Base-by-base conservation (phyloP, 805 yeast genomes). In the Cyberlindnera lachancei region DNA sequence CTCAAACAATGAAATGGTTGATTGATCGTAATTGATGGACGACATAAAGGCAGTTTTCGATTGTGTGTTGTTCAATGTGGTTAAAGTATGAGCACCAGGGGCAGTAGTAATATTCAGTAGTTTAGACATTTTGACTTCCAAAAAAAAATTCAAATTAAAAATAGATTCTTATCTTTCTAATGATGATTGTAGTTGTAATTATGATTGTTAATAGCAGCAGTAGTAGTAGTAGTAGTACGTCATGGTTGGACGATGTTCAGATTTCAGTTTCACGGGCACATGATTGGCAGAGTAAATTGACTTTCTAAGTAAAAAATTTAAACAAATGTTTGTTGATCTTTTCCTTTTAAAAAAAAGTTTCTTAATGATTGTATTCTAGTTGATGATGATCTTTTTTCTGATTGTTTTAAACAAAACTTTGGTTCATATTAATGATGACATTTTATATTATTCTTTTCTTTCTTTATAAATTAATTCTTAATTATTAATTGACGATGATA, bases 1-100 rank as follows among this genome's bases (percentile, higher is more conserved):
- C 37, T 48, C 55, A 37, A 48, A 50, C 38, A 48, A 38, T 12
- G 52, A 36, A 20, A 45, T 34, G 34, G 46, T 34, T 17, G 48
- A 18, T 28, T 20, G 40, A 27, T 38, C 45, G 16, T 32, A 22
- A 19, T 25, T 34, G 29, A 19, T 19, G 10, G 21, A 8, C 10
- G 21, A n/a, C n/a, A n/a, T 19, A 19, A 10, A 8, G 21, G 7
- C 21, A 19, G 10, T 19, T 8, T 7, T 19, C 21, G 21, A 8
- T 19, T 19, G 7, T 19, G 21, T n/a, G n/a, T n/a, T 21, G 32
- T 23, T 33, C 31, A 31, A 25, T 27, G 35, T 23, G 15, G 36
- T 13, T 15, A 20, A 35, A 15, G 12, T 27, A 25, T 33, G 27
- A 28, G 36, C 36, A 33, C 32, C 20, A 29, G 35, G 23, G 33